Percentiles rank a stretch among this genome's conserved stretches.
phyloP scores from a whole-genome alignment of 495 filamentous ascomycete species.

The Neurospora sp. region DNA sequence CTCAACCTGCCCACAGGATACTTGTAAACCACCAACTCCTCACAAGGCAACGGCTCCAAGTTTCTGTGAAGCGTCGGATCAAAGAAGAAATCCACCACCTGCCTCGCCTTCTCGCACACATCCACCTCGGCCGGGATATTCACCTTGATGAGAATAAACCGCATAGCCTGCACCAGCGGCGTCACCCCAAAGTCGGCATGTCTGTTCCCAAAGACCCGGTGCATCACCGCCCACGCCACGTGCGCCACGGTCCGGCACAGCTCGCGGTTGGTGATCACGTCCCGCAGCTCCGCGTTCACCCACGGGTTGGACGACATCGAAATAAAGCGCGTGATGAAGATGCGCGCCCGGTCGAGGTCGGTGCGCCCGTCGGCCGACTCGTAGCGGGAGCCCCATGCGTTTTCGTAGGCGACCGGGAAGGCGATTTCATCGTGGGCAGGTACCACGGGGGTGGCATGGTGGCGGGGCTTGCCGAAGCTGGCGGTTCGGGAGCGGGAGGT shows the following conservation, averaged over 20 bases:
- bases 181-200: constrained; percentile 22
- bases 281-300: constrained; percentile 12
- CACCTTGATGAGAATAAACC: constrained; percentile 27
- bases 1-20: constrained; percentile 24
- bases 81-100: constrained; percentile 29
- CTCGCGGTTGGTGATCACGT: constrained; percentile 13
- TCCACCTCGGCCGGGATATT: constrained; percentile 15
- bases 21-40: constrained; percentile 14
- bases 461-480: neutral
- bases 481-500: neutral
- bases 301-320: constrained; percentile 14
- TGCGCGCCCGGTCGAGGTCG: constrained; percentile 22
- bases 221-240: constrained; percentile 20
- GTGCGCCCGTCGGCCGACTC: constrained; percentile 1
- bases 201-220: constrained; percentile 18
- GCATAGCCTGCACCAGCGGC: constrained; percentile 24
- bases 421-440: constrained; percentile 8
- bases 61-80: constrained; percentile 27
- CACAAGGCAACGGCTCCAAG: constrained; percentile 13
- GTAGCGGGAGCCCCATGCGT: constrained; percentile 19
- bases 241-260: constrained; percentile 11
- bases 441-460: neutral
- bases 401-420: constrained; percentile 23
- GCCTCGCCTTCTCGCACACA: constrained; percentile 4
- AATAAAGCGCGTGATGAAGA: constrained; percentile 22